Percentiles rank a stretch among this genome's conserved stretches.
Evolutionary conservation across 306 rosid species (phyloP).

Genomic region (Hylodesmum podocarpum): DNA sequence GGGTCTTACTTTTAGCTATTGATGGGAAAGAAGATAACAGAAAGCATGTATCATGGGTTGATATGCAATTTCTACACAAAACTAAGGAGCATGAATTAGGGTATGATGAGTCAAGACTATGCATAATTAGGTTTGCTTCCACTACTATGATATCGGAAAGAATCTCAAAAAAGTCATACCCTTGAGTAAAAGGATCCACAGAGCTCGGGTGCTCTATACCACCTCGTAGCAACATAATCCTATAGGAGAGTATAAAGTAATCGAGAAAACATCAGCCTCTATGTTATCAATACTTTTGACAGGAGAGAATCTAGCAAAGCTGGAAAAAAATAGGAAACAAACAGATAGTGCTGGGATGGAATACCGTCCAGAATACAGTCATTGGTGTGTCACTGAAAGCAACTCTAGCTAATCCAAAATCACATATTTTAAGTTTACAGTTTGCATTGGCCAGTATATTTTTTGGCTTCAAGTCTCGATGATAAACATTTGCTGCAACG

Average conservation of each 20-base stretch:
- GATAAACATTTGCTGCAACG: conserved; percentile 90
- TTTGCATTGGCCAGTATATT: conserved; percentile 96
- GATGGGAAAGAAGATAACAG: conserved; percentile 24
- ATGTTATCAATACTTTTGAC: neutral
- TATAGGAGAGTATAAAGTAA: conserved; percentile 32
- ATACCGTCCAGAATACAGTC: conserved; percentile 96
- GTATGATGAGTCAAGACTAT: neutral
- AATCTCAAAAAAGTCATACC: conserved; percentile 49
- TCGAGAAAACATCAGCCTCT: conserved; percentile 21
- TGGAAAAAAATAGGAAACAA: neutral
- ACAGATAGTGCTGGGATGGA: conserved; percentile 14
- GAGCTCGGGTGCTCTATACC: conserved; percentile 99
- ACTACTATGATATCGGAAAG: neutral
- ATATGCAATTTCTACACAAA: conserved; percentile 30
- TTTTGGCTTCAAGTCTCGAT: conserved; percentile 96
- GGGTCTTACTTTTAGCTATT: conserved; percentile 27
- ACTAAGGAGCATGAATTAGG: conserved; percentile 23
- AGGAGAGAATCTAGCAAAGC: neutral
- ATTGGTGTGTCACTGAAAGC: conserved; percentile 89
- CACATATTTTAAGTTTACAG: conserved; percentile 95
- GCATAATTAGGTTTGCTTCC: neutral
- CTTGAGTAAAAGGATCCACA: conserved; percentile 96
- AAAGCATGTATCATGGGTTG: conserved; percentile 27
- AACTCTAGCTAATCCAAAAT: conserved; percentile 96
- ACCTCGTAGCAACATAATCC: conserved; percentile 98